Conservation (phyloP, 345 rosid species). For the Syzygium jambos region DNA sequence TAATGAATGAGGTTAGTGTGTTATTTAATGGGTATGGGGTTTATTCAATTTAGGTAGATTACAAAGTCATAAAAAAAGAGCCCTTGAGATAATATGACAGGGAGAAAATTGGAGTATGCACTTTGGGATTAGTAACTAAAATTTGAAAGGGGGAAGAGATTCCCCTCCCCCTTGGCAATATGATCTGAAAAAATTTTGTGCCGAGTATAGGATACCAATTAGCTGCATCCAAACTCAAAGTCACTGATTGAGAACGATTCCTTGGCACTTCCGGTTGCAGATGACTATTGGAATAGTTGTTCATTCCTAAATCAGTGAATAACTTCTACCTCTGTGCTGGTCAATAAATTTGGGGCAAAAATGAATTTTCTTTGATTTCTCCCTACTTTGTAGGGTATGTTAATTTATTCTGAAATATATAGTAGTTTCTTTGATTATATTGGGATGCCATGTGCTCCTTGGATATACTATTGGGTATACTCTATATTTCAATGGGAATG, state of each 20-base stretch:
- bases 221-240: background rate
- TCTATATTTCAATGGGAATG: background rate
- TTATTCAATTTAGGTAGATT: background rate
- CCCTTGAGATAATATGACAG: background rate
- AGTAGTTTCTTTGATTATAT: background rate
- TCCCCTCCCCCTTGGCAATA: no score
- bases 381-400: background rate
- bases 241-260: background rate
- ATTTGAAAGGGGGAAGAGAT: background rate
- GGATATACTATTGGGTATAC: background rate
- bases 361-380: background rate
- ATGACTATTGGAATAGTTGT: background rate
- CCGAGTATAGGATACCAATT: background rate
- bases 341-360: background rate
- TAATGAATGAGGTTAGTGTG: background rate
- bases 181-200: background rate
- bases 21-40: background rate
- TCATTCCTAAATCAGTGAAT: background rate
- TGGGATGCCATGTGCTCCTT: background rate
- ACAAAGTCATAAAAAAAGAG: background rate
- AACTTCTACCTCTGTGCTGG: background rate
- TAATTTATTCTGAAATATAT: background rate
- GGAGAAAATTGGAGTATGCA: background rate
- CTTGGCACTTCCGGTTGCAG: background rate
- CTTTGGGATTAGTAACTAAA: background rate